Evolutionary conservation across 441 rosid genomes (phyloP), one percentile per base, ranked within the genome.

Genomic region (Rhodomyrtus psidioides): DNA sequence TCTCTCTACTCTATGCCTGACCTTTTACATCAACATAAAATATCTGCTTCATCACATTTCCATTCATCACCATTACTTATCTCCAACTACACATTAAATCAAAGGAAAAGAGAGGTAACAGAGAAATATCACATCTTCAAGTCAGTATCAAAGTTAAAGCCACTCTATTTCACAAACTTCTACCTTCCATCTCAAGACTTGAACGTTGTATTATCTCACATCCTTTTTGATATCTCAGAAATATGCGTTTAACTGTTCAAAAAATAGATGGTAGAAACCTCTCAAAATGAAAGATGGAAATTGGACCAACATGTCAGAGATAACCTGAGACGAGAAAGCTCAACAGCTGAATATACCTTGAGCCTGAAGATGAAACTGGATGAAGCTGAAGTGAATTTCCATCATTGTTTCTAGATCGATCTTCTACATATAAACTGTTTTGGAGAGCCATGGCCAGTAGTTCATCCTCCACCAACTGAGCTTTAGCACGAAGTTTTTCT

Each of bases 371-470:
- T 87, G 92, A 89, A 90, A 88, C 90, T 1, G 98, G 92, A 89
- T 82, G 86, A 39, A 92, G 96, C 75, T 91, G 95, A 89, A 91
- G 89, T 49, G 89, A n/a, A 85, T 85, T 94, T 87, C 91, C 90
- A 49, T 84, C 60, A 85, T 89, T 88, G 83, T 91, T 83, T 85
- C 83, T 91, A 89, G 95, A 93, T 90, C 91, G 91, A 83, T 93
- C 85, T 30, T 88, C 91, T 83, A 91, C 49, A 13, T 27, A 84
- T n/a, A n/a, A n/a, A 90, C 98, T 89, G 89, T 94, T 92, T 92
- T 96, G 95, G 87, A 90, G 49, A 88, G 98, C 98, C 91, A 84
- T 94, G 13, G 99, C 98, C 28, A 95, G 93, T 83, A 85, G 92
- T 91, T 95, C 46, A 6, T 84, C 85, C 53, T 84, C 85, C 28